Evolutionary conservation across 2,329 filamentous ascomycete genomes (phyloP).

Genomic region (Alternaria rosae): DNA sequence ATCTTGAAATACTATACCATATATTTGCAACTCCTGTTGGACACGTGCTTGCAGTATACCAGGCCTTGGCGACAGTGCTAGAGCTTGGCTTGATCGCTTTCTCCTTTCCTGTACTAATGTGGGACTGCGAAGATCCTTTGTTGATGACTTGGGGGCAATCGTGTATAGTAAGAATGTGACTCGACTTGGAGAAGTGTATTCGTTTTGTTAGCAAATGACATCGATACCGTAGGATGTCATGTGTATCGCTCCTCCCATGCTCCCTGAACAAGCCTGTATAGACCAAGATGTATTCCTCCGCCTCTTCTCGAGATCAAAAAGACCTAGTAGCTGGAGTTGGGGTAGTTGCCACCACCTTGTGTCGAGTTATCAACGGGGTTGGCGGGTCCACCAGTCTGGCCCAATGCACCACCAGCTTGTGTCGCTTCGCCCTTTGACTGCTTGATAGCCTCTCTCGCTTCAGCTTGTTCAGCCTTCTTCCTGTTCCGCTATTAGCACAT

Average conservation of each 20-base stretch:
- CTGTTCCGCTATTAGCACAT: slow-evolving; percentile 30
- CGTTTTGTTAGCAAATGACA: too few relatives aligned
- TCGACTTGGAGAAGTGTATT: too few relatives aligned
- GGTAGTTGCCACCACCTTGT: slow-evolving; percentile 27
- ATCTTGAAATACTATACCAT: too few relatives aligned
- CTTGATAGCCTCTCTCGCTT: slow-evolving; percentile 51
- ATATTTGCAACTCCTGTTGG: too few relatives aligned
- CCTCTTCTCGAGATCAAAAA: not conserved
- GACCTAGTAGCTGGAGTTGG: slow-evolving; percentile 29
- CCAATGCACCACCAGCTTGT: slow-evolving; percentile 53
- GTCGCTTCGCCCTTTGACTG: slow-evolving; percentile 47
- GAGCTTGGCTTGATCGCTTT: too few relatives aligned
- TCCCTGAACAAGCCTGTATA: rapidly evolving
- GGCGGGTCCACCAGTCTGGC: slow-evolving; percentile 57
- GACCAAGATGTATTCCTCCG: rapidly evolving
- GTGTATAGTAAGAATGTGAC: too few relatives aligned
- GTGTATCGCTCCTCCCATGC: not conserved
- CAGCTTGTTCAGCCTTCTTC: slow-evolving; percentile 60
- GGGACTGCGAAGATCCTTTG: too few relatives aligned
- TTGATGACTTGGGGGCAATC: too few relatives aligned
- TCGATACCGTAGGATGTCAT: rapidly evolving
- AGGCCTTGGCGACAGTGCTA: too few relatives aligned
- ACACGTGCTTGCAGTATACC: too few relatives aligned
- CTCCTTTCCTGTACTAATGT: too few relatives aligned
- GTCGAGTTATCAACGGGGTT: slow-evolving; percentile 36